Base-by-base conservation (phyloP, 768 basidiomycete genomes). In the Lactifluus piperatus region DNA sequence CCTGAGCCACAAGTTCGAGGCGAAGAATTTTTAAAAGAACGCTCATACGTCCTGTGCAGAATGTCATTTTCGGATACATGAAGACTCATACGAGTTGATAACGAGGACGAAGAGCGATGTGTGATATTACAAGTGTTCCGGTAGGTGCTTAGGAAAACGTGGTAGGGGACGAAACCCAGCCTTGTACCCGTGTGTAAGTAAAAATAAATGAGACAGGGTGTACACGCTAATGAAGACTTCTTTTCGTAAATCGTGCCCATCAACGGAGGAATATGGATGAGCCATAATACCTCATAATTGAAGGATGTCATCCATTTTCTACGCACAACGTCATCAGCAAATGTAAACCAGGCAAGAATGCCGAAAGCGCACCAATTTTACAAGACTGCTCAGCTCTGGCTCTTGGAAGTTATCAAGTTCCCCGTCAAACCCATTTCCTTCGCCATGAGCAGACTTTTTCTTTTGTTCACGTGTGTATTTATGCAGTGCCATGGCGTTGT, bases 361-460 rank as follows among this genome's bases (percentile, higher is more conserved):
- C 49, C 8, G 8, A 11, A 49, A 43, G 29, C 57, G 34, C 27
- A 62, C 61, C 45, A 62, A 30, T 45, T 13, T 62, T 18, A n/a
- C 41, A 8, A 62, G 52, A 24, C 61, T 60, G 45, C 61, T 62
- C 30, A 62, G 34, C 24, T 54, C 39, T 5, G 61, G 57, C 16
- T 51, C 20, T 36, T 54, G 57, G 26, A 62, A 60, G 27, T 60
- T 62, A 32, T 59, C 61, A 2, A 59, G 20, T 16, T 62, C 61
- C 2, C 57, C 61, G 8, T 59, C 61, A 18, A 59, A 59, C 16
- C 39, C 56, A 9, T 0, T n/a, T 3, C 41, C 59, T 36, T 43
- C 16, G 16, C 58, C 59, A 6, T 9, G 37, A 18, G 22, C 29
- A 3, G 34, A 29, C 51, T 13, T 59, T 45, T 53, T 60, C 32